These are phyloP conservation scores for Chamaecyparis obtusa DNA, from an alignment of 75 land plant species.

Conservation along the genomic window DNA sequence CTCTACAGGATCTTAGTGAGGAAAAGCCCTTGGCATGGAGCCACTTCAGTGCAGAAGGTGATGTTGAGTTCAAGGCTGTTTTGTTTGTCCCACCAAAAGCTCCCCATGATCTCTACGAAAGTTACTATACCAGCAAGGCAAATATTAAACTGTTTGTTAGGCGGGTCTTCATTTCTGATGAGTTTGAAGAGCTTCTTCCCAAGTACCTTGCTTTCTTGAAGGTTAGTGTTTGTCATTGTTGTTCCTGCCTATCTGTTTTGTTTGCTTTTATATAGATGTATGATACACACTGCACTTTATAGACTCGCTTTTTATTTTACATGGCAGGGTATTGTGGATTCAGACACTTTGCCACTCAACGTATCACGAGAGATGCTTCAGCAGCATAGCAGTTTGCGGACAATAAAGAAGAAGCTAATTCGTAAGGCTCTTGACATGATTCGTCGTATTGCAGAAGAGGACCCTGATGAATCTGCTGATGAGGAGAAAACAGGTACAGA, in stretches of 20 bases:
- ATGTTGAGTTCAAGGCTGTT: conserved; percentile 97
- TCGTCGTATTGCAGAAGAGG: conserved; percentile 81
- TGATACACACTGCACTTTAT: neutral
- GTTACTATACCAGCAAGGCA: conserved; percentile 81
- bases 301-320: neutral
- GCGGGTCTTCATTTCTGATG: conserved; percentile 93
- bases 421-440: conserved; percentile 99
- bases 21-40: conserved; percentile 93
- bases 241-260: too few relatives aligned
- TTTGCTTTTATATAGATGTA: neutral
- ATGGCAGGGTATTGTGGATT: conserved; percentile 94
- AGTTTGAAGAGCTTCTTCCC: conserved; percentile 95
- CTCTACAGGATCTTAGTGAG: conserved; percentile 72
- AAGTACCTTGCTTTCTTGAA: conserved; percentile 86
- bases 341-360: conserved; percentile 95
- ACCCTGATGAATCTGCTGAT: conserved; percentile 77
- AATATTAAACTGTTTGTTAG: conserved; percentile 90
- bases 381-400: conserved; percentile 89
- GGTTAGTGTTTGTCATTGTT: conserved; percentile 37
- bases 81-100: conserved; percentile 95
- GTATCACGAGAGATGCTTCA: conserved; percentile 99
- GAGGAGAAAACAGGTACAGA: conserved; percentile 57
- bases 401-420: conserved; percentile 95
- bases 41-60: conserved; percentile 96
- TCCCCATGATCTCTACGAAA: conserved; percentile 89